Conservation (phyloP, 208 protist species). For the Crithidia brevicula region DNA sequence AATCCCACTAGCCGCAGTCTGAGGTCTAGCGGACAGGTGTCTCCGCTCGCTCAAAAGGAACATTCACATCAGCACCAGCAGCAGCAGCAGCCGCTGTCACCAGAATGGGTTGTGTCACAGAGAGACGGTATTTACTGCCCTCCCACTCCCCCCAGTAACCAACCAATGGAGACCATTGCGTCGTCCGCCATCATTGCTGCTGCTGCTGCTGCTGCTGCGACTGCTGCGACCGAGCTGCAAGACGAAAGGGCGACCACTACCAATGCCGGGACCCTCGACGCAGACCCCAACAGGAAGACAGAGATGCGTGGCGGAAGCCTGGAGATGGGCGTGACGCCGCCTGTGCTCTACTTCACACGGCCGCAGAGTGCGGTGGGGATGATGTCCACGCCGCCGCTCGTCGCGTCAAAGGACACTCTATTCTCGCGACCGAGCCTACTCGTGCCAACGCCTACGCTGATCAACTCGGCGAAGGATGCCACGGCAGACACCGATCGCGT, state of each 20-base stretch:
- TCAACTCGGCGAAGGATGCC: too few relatives aligned
- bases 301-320: not conserved
- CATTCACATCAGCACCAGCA: not conserved
- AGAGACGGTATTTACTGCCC: too few relatives aligned
- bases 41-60: not conserved
- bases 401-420: not conserved
- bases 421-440: not conserved
- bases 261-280: not conserved
- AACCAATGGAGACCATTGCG: too few relatives aligned
- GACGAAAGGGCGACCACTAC: too few relatives aligned
- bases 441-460: constrained; percentile 3
- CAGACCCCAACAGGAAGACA: not conserved
- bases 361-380: constrained; percentile 3
- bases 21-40: not conserved
- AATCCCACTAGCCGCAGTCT: not conserved
- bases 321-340: constrained; percentile 4
- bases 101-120: too few relatives aligned
- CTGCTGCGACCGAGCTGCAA: too few relatives aligned
- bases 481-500: not conserved
- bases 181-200: too few relatives aligned
- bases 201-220: too few relatives aligned
- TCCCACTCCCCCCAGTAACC: too few relatives aligned
- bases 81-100: not conserved
- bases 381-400: not conserved
- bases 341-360: constrained; percentile 15